phyloP scores from a whole-genome alignment of 495 filamentous ascomycete genomes.

The Penicillium cosmopolitanum region DNA sequence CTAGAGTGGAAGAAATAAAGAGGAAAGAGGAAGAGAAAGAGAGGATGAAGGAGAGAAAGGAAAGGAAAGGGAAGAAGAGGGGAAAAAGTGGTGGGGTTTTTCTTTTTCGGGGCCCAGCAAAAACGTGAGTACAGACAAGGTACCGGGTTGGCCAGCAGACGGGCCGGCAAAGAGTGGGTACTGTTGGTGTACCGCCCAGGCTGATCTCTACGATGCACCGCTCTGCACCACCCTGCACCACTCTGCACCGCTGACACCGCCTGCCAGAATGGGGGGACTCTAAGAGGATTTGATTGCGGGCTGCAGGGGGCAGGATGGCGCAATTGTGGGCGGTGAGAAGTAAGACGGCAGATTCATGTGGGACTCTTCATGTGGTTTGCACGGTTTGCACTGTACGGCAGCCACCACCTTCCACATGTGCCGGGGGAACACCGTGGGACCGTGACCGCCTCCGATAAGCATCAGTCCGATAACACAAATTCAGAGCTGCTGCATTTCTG shows the following conservation, averaged over 20 bases:
- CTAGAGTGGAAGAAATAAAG: constrained; percentile 22
- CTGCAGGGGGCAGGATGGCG: constrained; percentile 11
- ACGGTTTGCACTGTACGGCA: constrained; percentile 1
- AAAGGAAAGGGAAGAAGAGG: constrained; percentile 21
- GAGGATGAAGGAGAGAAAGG: constrained; percentile 16
- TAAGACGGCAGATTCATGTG: constrained; percentile 5
- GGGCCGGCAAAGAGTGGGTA: constrained; percentile 17
- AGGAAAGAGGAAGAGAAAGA: constrained; percentile 24
- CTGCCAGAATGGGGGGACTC: not conserved
- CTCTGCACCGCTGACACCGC: not conserved
- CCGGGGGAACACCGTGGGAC: not conserved
- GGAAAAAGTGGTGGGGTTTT: constrained; percentile 33
- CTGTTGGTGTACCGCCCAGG: constrained; percentile 14
- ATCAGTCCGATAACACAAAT: constrained; percentile 2
- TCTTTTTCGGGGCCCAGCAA: constrained; percentile 17
- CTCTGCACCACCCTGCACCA: not conserved
- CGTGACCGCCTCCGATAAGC: constrained; percentile 12
- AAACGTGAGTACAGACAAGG: constrained; percentile 17
- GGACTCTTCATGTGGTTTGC: not conserved
- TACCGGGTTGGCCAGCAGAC: constrained; percentile 10
- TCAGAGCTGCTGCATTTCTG: not conserved
- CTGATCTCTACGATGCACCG: not conserved
- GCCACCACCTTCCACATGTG: not conserved
- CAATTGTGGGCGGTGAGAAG: constrained; percentile 16
- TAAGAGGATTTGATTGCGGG: not conserved